phyloP scores from a whole-genome alignment of 768 basidiomycete genomes.

The Xerocomellus amylosporus region DNA sequence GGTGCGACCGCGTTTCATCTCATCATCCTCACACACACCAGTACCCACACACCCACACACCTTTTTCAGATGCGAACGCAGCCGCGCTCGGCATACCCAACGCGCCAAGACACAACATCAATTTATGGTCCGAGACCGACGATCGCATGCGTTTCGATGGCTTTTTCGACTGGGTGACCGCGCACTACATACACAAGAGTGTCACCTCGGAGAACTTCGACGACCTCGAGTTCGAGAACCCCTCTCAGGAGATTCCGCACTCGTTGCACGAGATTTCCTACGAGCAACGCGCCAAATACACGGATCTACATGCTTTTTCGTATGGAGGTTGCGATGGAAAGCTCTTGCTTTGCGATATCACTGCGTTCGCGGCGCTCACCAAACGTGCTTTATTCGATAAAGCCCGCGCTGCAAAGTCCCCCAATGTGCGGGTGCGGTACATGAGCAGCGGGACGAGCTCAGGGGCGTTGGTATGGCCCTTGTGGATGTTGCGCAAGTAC shows the following conservation, averaged over 20 bases:
- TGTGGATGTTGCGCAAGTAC: conserved; percentile 13
- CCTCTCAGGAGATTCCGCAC: conserved; percentile 1
- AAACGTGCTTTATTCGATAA: conserved; percentile 20
- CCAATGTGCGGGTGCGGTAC: conserved; percentile 17
- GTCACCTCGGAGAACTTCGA: conserved; percentile 13
- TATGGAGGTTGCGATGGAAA: conserved; percentile 10
- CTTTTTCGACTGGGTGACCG: conserved; percentile 17
- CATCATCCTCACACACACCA: not conserved
- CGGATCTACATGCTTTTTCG: not conserved
- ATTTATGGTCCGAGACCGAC: not conserved
- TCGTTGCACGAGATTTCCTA: conserved; percentile 15
- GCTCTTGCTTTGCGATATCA: conserved; percentile 9
- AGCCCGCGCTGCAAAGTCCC: conserved; percentile 3
- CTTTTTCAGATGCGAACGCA: conserved; percentile 6
- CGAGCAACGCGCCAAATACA: conserved; percentile 14
- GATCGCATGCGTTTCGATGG: conserved; percentile 10
- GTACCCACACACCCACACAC: not conserved
- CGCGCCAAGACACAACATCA: not conserved
- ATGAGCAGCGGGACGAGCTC: conserved; percentile 14
- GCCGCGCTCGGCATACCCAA: conserved; percentile 9
- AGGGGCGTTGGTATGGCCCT: conserved; percentile 8
- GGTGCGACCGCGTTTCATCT: conserved; percentile 5
- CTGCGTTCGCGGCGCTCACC: conserved; percentile 5
- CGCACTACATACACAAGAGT: conserved; percentile 16
- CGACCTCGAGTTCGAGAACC: conserved; percentile 15